A percentile compares a stretch with the other conserved stretches of the same genome.
Evolutionary conservation across 495 filamentous ascomycete species (phyloP).

Genomic region (Penicillium odoratum): DNA sequence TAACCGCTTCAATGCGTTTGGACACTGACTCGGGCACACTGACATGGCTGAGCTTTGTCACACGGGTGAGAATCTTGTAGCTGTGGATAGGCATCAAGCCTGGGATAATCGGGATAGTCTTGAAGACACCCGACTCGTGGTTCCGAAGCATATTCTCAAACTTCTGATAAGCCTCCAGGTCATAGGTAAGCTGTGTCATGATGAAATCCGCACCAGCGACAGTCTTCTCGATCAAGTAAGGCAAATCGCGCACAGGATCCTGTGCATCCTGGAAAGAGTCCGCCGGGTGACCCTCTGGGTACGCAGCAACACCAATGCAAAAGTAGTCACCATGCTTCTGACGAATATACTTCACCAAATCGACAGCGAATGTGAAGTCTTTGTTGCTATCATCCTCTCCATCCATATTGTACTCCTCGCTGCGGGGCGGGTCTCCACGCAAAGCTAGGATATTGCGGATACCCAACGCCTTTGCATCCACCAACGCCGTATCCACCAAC

Average conservation of each 20-base stretch:
- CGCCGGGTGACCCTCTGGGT: conserved; percentile 95
- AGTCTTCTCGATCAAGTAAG: conserved; percentile 88
- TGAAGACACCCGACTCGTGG: conserved; percentile 84
- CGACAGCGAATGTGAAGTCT: conserved; percentile 86
- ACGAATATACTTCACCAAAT: conserved; percentile 87
- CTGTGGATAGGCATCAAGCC: conserved; percentile 97
- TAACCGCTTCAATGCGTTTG: conserved; percentile 72
- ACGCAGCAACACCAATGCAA: conserved; percentile 91
- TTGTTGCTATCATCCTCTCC: conserved; percentile 65
- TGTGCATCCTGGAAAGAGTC: conserved; percentile 79
- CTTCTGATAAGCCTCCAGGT: conserved; percentile 72
- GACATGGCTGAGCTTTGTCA: conserved; percentile 93
- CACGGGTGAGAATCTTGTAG: conserved; percentile 91
- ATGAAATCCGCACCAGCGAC: conserved; percentile 94
- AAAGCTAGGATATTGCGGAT: conserved; percentile 93
- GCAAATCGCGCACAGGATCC: conserved; percentile 75
- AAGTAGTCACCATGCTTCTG: conserved; percentile 90
- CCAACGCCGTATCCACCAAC: conserved; percentile 83
- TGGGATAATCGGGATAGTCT: conserved; percentile 86
- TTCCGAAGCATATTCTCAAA: conserved; percentile 78
- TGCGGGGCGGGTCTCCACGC: conserved; percentile 88
- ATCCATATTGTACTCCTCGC: conserved; percentile 78
- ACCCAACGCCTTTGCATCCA: conserved; percentile 88
- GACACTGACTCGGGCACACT: conserved; percentile 71
- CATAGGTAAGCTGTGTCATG: conserved; percentile 99